phyloP scores from a whole-genome alignment of 2,329 filamentous ascomycete species.

The Cercospora sp. region DNA sequence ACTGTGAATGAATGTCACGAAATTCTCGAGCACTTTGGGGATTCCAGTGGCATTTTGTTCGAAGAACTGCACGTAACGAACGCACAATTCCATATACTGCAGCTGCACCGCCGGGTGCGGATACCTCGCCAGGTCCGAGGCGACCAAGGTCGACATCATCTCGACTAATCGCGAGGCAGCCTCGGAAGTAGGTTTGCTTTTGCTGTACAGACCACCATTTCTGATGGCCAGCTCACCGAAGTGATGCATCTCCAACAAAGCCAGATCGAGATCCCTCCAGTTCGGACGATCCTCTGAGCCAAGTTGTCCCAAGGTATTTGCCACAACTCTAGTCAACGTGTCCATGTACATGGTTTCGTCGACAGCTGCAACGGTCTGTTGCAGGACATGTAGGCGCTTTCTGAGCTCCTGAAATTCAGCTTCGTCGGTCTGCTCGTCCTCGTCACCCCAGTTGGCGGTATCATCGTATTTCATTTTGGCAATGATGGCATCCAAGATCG shows the following conservation, averaged over 20 bases:
- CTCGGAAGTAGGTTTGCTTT: slow-evolving; percentile 75
- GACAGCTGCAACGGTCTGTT: slow-evolving; percentile 87
- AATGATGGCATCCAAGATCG: slow-evolving; percentile 88
- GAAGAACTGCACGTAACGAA: slow-evolving; percentile 90
- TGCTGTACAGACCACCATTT: slow-evolving; percentile 80
- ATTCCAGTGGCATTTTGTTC: slow-evolving; percentile 80
- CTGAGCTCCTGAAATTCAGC: slow-evolving; percentile 95
- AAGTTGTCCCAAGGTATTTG: slow-evolving; percentile 78
- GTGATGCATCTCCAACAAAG: slow-evolving; percentile 90
- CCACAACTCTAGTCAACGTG: slow-evolving; percentile 83
- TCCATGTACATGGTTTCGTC: slow-evolving; percentile 88
- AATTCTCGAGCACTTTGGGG: slow-evolving; percentile 83
- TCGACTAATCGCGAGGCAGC: slow-evolving; percentile 79
- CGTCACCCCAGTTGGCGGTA: slow-evolving; percentile 87
- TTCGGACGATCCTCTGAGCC: slow-evolving; percentile 74
- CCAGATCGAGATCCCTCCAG: slow-evolving; percentile 93
- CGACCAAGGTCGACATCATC: slow-evolving; percentile 96
- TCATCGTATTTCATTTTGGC: slow-evolving; percentile 97
- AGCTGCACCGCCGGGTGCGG: slow-evolving; percentile 88
- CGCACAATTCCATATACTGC: slow-evolving; percentile 98
- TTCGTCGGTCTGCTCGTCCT: slow-evolving; percentile 93
- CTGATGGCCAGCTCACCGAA: slow-evolving; percentile 93
- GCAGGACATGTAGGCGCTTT: slow-evolving; percentile 82
- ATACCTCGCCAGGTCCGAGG: slow-evolving; percentile 82
- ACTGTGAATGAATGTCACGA: slow-evolving; percentile 87